Conservation (phyloP, 805 yeast genomes). For the Clavispora santaluciae region DNA sequence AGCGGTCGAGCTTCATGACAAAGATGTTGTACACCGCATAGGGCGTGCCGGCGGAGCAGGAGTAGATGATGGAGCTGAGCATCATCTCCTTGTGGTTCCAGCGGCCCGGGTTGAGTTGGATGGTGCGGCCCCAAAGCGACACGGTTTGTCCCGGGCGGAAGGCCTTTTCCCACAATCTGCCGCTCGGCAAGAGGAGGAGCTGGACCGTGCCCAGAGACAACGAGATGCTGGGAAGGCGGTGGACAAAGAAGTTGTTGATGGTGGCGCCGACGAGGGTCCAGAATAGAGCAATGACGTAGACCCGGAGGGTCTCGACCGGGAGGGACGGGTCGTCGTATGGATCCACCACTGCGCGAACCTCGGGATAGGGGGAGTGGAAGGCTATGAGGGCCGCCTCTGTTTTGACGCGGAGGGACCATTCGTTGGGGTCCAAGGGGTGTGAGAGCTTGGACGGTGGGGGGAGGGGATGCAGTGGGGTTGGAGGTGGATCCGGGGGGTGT, state of each 20-base stretch:
- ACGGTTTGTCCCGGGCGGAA: conserved; percentile 23
- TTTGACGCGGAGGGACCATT: conserved; percentile 32
- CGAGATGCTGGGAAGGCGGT: conserved; percentile 49
- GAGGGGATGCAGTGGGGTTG: too few relatives aligned
- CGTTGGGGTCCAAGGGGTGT: conserved; percentile 1
- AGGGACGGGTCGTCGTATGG: conserved; percentile 47
- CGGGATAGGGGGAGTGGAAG: conserved; percentile 56
- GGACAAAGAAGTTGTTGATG: conserved; percentile 53
- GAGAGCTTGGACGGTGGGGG: too few relatives aligned
- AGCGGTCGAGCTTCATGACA: conserved; percentile 39
- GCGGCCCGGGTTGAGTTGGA: conserved; percentile 37
- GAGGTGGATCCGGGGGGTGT: too few relatives aligned
- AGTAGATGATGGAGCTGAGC: conserved; percentile 40
- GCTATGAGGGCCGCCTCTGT: conserved; percentile 41
- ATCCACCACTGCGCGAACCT: conserved; percentile 62
- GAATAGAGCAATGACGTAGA: conserved; percentile 48
- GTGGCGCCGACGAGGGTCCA: conserved; percentile 52
- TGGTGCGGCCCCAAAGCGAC: conserved; percentile 16
- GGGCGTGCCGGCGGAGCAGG: conserved; percentile 40
- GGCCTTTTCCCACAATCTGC: conserved; percentile 34
- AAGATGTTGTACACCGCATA: conserved; percentile 39
- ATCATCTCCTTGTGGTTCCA: conserved; percentile 45
- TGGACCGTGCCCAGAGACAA: conserved; percentile 38
- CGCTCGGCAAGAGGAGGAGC: conserved; percentile 35
- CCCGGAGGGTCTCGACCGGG: conserved; percentile 51